Conservation (phyloP, 345 rosid genomes). For the Linum lewisii region DNA sequence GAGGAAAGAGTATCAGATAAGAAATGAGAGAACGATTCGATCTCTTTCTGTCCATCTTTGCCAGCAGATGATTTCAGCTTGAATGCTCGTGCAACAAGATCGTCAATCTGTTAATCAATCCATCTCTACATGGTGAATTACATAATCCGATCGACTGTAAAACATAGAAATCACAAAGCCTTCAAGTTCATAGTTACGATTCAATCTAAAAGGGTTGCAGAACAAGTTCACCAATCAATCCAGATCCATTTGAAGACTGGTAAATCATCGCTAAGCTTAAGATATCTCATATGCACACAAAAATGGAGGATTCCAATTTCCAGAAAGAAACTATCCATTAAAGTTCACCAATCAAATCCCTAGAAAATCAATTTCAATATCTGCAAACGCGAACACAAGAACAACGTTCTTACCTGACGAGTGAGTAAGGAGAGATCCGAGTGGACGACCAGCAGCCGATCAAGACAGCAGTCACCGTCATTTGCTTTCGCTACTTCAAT, state of each 20-base stretch:
- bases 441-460: constrained; percentile 52
- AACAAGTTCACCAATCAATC: too few species aligned
- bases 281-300: too few species aligned
- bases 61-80: constrained; percentile 25
- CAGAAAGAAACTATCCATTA: background rate
- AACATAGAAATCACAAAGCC: background rate
- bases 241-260: too few species aligned
- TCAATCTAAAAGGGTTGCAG: too few species aligned
- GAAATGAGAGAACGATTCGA: constrained; percentile 41
- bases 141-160: background rate
- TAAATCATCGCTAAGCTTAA: too few species aligned
- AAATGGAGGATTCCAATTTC: too few species aligned
- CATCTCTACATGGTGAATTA: background rate
- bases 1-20: constrained; percentile 54
- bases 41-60: constrained; percentile 46
- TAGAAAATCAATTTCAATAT: background rate
- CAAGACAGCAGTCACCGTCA: constrained; percentile 29
- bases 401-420: constrained; percentile 35
- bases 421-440: constrained; percentile 52
- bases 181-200: too few species aligned
- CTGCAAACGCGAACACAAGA: background rate
- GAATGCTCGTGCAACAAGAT: constrained; percentile 63
- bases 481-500: constrained; percentile 13
- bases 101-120: constrained; percentile 51
- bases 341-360: background rate